phyloP scores from a whole-genome alignment of 2,329 filamentous ascomycete genomes.

The Lachnellula suecica region DNA sequence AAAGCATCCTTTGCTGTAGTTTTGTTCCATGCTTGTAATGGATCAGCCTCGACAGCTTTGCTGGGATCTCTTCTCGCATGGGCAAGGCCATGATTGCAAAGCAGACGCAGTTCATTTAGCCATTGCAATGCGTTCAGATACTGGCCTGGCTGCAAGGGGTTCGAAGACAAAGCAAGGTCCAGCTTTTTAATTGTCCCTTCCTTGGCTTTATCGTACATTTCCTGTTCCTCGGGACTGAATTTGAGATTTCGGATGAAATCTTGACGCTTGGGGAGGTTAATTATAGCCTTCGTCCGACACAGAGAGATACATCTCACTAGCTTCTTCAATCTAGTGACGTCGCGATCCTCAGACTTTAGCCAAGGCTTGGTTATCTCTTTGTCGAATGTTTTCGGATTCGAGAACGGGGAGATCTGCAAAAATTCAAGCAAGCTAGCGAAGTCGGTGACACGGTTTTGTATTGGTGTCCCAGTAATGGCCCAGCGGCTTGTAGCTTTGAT shows the following conservation, averaged over 20 bases:
- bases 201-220: constrained; percentile 35
- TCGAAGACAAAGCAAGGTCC: constrained; percentile 34
- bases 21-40: neutral
- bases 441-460: constrained; percentile 46
- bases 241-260: constrained; percentile 37
- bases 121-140: constrained; percentile 44
- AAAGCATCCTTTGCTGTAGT: constrained; percentile 35
- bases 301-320: constrained; percentile 40
- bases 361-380: constrained; percentile 33
- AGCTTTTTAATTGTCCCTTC: constrained; percentile 31
- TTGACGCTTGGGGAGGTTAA: constrained; percentile 37
- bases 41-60: neutral
- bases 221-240: constrained; percentile 36
- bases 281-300: constrained; percentile 38
- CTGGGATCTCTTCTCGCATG: constrained; percentile 35
- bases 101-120: constrained; percentile 44
- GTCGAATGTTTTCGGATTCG: constrained; percentile 38
- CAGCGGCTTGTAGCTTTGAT: constrained; percentile 40
- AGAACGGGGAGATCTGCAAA: constrained; percentile 41
- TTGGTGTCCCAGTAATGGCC: constrained; percentile 49
- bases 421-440: constrained; percentile 44
- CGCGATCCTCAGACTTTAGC: constrained; percentile 35
- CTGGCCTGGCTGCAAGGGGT: constrained; percentile 10
- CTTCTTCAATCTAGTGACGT: constrained; percentile 41
- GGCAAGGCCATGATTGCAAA: constrained; percentile 46